Evolutionary conservation across 805 yeast genomes (phyloP), one percentile per base, ranked within the genome.

Genomic region (Cyberlindnera maclurae): DNA sequence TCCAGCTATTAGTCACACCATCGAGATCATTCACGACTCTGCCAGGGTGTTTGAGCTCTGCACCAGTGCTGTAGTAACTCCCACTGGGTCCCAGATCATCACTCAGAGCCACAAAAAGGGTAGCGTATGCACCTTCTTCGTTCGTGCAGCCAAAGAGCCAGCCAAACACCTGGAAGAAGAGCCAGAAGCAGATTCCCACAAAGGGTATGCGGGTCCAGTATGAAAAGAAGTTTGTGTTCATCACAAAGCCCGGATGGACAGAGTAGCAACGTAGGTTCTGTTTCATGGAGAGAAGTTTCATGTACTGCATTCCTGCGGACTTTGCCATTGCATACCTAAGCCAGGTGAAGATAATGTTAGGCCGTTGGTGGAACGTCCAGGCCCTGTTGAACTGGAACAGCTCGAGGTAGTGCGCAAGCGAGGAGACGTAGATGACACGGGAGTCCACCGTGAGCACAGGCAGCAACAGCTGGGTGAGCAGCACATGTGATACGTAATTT

Each of bases 221-320:
- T 33, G 81, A 67, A 55, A 82, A 82, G 34, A 82, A 58, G 47
- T 81, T 80, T 2, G 95, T 79, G 50, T 79, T 78, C 83, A 86
- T 79, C n/a, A 84, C 85, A 46, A 84, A 71, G 0, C 96, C 96
- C 0, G 95, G 95, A 51, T 85, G 89, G 3, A 84, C 83, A 2
- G 86, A 70, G 28, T 75, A 58, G 41, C 79, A 76, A 29, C 79
- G 57, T 9, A 85, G 66, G 15, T 75, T 68, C 54, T 83, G 70
- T 42, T 78, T 70, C 28, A 75, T 63, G 0, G 90, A 74, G 16
- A 86, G 59, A 57, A 77, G 67, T 48, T 76, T 76, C 51, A 77
- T 71, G 51, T 77, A 73, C 49, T 86, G 96, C 32, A 85, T 84
- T 0, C 84, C 82, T 0, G 83, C 81, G 1, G 83, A 75, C 53